Conservation (phyloP, 306 rosid genomes). For the Citrullus mucosospermus region DNA sequence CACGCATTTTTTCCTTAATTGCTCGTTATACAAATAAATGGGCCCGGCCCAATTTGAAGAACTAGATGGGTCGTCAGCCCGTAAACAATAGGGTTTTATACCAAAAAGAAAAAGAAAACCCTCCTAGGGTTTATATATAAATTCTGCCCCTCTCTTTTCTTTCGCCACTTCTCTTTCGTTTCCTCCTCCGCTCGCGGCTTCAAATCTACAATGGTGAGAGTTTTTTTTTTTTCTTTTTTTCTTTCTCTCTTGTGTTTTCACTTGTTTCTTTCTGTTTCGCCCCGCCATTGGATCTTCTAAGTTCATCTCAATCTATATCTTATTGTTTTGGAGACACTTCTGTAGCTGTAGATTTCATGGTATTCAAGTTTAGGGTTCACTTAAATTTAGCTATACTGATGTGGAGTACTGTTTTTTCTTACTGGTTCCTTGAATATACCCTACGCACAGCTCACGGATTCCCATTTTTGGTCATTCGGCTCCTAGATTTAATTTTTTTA, state of each 20-base stretch:
- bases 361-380: neutral
- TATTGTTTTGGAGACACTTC: too few species aligned
- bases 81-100: neutral
- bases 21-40: neutral
- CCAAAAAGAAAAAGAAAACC: neutral
- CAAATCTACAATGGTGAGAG: conserved; percentile 2
- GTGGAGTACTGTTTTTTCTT: too few species aligned
- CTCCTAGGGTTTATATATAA: conserved; percentile 1
- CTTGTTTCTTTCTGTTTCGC: neutral
- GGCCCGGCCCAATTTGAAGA: neutral
- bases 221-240: too few species aligned
- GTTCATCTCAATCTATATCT: too few species aligned
- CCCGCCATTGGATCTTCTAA: neutral
- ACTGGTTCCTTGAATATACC: too few species aligned
- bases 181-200: neutral
- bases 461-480: neutral
- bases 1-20: too few species aligned
- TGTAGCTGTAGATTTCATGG: neutral
- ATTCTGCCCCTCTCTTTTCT: neutral
- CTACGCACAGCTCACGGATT: too few species aligned
- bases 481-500: neutral
- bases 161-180: neutral
- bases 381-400: neutral
- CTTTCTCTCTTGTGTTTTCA: too few species aligned
- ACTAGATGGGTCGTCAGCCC: neutral